Base-by-base conservation (phyloP, 177 flowering plant genomes). In the Vitis hybrid region DNA sequence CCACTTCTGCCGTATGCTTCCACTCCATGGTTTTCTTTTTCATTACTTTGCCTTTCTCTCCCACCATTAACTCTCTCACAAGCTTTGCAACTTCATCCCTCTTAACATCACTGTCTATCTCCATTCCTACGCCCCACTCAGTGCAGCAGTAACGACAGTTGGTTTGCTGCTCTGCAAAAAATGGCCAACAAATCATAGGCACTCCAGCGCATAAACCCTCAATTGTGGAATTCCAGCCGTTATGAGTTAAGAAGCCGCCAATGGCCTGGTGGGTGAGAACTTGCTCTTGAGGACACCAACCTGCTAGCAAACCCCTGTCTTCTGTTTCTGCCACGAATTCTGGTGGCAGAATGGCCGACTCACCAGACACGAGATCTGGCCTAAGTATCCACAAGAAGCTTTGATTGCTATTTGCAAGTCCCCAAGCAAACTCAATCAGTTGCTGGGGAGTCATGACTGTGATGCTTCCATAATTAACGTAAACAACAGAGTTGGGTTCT, bases 221-320 rank as follows among this genome's bases (percentile, higher is more conserved):
- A 13, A 49, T 3, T 27, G 35, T 48, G 24, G 67, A 64, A 32
- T 64, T 64, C 67, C 67, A 64, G 14, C 67, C 67, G 35, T 55
- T 17, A 56, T 64, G 67, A 2, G 67, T 48, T 27, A 64, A 10
- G 56, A 64, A 64, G 6, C 67, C 67, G 12, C 55, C 67, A 3
- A 49, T 21, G 17, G 67, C 24, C 54, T 15, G 30, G 67, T 64
- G 67, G 2, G 1, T 49, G 1, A 64, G 56, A 8, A 64, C 67
- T 48, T 52, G 11, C 55, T 64, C 55, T 48, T 64, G 67, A n/a
- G 55, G 27, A 55, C 67, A 49, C 67, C 67, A 64, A 18, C 67
- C 40, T 11, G 56, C 55, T 27, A 64, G 6, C 3, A 64, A 17
- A 10, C 55, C 67, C 55, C 67, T 49, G 11, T 49, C 67, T 48